A percentile compares a stretch with the other conserved stretches of the same genome.
Conservation (phyloP, 805 yeast genomes). For the Diddensiella santjacobensis region DNA sequence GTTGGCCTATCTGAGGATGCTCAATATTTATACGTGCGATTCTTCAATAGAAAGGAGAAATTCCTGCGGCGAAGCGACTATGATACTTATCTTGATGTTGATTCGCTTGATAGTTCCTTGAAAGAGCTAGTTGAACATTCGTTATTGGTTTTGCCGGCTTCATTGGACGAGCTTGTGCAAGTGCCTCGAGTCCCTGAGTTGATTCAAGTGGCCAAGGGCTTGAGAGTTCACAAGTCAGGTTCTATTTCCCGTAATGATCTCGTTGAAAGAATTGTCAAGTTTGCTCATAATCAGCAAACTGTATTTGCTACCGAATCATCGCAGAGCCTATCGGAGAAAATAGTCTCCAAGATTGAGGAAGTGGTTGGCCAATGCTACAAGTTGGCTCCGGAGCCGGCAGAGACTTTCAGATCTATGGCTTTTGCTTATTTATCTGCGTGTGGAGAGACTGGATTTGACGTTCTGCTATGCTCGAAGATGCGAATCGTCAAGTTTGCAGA, state of each 20-base stretch:
- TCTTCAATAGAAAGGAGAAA: constrained; percentile 15
- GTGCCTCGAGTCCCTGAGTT: background rate
- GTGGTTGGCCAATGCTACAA: constrained; percentile 5
- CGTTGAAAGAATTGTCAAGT: background rate
- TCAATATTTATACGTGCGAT: constrained; percentile 13
- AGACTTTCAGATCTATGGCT: constrained; percentile 17
- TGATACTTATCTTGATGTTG: constrained; percentile 24
- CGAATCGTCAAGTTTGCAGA: constrained; percentile 21
- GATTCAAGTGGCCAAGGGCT: background rate
- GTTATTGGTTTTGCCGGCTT: background rate
- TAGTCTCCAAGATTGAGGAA: background rate
- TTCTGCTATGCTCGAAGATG: constrained; percentile 25
- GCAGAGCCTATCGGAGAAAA: background rate
- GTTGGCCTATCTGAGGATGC: constrained; percentile 3
- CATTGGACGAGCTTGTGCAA: background rate
- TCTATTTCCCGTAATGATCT: background rate
- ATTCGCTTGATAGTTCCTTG: background rate
- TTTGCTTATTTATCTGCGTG: constrained; percentile 23
- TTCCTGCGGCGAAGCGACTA: constrained; percentile 22
- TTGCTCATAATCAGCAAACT: constrained; percentile 5
- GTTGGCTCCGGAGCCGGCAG: constrained; percentile 8
- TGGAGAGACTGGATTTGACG: constrained; percentile 23
- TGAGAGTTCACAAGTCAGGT: background rate
- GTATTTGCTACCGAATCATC: background rate
- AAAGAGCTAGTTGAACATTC: background rate